A percentile compares a stretch with the other conserved stretches of the same genome.
Conservation (phyloP, 176 grass and related monocot genomes). For the Ensete glaucum region DNA sequence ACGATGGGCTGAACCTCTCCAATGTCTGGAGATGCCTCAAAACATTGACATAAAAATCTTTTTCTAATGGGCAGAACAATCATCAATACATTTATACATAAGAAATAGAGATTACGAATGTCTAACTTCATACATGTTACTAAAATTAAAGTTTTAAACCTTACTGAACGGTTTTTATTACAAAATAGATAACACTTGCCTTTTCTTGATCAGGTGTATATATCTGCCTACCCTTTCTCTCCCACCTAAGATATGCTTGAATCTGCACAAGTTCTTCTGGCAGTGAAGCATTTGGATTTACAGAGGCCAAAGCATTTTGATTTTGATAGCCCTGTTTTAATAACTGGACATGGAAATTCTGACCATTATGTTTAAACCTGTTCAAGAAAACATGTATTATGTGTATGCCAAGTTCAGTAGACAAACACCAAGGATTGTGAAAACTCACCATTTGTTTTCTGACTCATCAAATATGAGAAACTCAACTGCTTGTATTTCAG, state of each 20-base stretch:
- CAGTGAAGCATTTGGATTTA: slow-evolving; percentile 37
- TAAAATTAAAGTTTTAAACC: neutral
- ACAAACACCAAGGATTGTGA: neutral
- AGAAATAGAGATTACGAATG: neutral
- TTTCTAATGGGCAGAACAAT: neutral
- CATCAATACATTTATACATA: neutral
- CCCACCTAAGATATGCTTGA: slow-evolving; percentile 94
- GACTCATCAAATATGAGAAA: slow-evolving; percentile 73
- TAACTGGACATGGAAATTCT: slow-evolving; percentile 80
- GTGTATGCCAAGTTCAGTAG: neutral
- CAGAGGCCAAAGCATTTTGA: slow-evolving; percentile 29
- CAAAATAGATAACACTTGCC: slow-evolving; percentile 26
- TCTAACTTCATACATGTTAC: neutral
- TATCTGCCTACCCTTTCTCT: slow-evolving; percentile 82
- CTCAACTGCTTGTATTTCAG: slow-evolving; percentile 63
- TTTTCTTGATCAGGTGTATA: slow-evolving; percentile 89
- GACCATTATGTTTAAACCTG: slow-evolving; percentile 86
- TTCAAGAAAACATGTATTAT: slow-evolving; percentile 2
- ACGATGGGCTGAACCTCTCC: neutral
- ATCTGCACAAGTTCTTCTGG: slow-evolving; percentile 97
- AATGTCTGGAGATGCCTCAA: neutral
- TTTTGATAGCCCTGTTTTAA: slow-evolving; percentile 19
- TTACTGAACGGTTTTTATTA: neutral
- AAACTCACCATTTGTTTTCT: slow-evolving; percentile 71
- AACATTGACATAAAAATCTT: neutral